Evolutionary conservation across 2,329 filamentous ascomycete species (phyloP).

Genomic region (Onygenales sp.): DNA sequence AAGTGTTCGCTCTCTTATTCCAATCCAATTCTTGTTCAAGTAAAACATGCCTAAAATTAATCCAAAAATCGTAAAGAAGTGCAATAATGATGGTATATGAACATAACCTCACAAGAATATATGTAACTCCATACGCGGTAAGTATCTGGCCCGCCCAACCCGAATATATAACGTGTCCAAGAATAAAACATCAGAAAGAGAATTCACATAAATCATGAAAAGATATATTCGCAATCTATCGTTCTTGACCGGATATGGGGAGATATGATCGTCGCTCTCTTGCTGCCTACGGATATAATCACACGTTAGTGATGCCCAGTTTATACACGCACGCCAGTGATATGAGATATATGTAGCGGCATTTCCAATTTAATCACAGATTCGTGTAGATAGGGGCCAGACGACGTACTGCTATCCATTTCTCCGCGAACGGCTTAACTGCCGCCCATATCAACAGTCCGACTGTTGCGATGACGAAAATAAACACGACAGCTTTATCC

Average conservation of each 20-base stretch:
- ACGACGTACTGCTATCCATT: slow-evolving; percentile 43
- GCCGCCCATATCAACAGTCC: slow-evolving; percentile 52
- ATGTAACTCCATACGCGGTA: too few relatives aligned
- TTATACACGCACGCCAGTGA: slow-evolving; percentile 1
- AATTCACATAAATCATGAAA: not conserved
- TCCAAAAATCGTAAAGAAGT: too few relatives aligned
- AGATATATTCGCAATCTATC: not conserved
- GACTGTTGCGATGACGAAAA: slow-evolving; percentile 56
- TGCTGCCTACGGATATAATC: slow-evolving; percentile 26
- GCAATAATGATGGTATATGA: too few relatives aligned
- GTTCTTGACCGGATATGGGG: slow-evolving; percentile 32
- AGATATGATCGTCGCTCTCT: slow-evolving; percentile 43
- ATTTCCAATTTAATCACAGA: too few relatives aligned
- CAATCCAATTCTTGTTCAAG: too few relatives aligned
- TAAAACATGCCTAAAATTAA: too few relatives aligned
- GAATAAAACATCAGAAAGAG: not conserved
- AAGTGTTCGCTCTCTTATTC: too few relatives aligned
- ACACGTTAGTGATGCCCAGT: slow-evolving; percentile 1
- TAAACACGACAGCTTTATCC: slow-evolving; percentile 55
- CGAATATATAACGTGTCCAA: too few relatives aligned
- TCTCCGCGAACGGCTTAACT: slow-evolving; percentile 49
- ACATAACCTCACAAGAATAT: too few relatives aligned
- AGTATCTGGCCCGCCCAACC: too few relatives aligned
- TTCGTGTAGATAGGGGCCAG: not conserved
- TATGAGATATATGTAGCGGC: not conserved